Percentiles rank a stretch among this genome's conserved stretches.
phyloP scores from a whole-genome alignment of 2,329 filamentous ascomycete species.

The Sarocladium brachiariae region DNA sequence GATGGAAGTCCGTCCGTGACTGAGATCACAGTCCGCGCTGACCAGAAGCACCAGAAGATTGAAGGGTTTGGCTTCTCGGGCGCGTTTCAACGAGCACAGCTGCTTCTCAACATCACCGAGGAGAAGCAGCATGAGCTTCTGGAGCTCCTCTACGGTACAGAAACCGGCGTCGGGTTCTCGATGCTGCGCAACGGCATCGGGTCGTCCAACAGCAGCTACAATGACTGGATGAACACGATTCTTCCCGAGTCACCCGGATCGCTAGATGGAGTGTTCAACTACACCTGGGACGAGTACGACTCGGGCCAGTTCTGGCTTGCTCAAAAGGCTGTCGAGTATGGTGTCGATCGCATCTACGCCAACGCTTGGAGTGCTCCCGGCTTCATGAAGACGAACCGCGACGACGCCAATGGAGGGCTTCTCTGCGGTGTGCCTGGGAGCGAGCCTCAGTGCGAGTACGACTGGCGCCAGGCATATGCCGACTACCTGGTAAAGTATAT shows the following conservation, averaged over 20 bases:
- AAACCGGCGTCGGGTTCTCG: slow-evolving; percentile 5
- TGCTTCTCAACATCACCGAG: slow-evolving; percentile 3
- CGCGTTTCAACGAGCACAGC: slow-evolving; percentile 2
- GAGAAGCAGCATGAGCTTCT: slow-evolving; percentile 7
- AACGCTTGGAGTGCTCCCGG: slow-evolving; percentile 6
- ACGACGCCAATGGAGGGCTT: slow-evolving; percentile 2
- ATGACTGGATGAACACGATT: slow-evolving; percentile 8
- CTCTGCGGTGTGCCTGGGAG: slow-evolving; percentile 5
- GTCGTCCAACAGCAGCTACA: slow-evolving; percentile 2
- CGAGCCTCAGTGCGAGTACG: slow-evolving; percentile 3
- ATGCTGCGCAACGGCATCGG: slow-evolving; percentile 7
- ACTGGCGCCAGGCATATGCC: slow-evolving; percentile 7
- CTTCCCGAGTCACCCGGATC: slow-evolving; percentile 4
- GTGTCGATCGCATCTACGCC: slow-evolving; percentile 5
- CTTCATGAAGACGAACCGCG: slow-evolving; percentile 7
- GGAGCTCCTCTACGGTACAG: not conserved
- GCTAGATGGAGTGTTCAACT: slow-evolving; percentile 3
- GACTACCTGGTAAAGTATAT: slow-evolving; percentile 7
- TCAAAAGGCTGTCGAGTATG: slow-evolving; percentile 4
- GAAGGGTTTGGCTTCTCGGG: slow-evolving; percentile 5
- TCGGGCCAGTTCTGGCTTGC: slow-evolving; percentile 5
- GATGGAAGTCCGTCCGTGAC: not conserved
- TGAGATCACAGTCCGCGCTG: slow-evolving; percentile 3
- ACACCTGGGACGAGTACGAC: slow-evolving; percentile 5
- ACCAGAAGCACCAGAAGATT: slow-evolving; percentile 7